Conservation (phyloP, 2,329 filamentous ascomycete species). For the Hymenoscyphus salicellus region DNA sequence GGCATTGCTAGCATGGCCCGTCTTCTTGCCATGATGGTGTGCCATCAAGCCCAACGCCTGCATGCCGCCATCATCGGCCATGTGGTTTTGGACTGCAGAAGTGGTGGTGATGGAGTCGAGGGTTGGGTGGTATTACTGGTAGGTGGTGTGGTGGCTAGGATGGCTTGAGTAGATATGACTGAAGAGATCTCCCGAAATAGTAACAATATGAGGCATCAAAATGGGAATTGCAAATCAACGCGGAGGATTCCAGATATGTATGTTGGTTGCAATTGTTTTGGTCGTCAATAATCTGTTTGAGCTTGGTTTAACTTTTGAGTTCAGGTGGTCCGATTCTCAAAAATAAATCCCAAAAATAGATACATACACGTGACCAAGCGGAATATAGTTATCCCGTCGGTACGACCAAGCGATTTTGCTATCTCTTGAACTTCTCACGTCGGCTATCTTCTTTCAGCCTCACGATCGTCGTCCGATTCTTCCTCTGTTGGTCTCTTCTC, state of each 20-base stretch:
- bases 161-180: background rate
- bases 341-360: too few species aligned
- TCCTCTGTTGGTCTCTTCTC: too few species aligned
- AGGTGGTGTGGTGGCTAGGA: constrained; percentile 3
- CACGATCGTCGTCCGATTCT: too few species aligned
- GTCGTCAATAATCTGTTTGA: background rate
- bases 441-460: too few species aligned
- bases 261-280: background rate
- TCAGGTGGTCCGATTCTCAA: background rate
- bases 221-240: background rate
- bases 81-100: background rate
- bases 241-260: background rate
- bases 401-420: too few species aligned
- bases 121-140: too few species aligned
- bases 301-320: background rate
- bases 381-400: too few species aligned
- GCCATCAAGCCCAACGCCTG: background rate
- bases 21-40: background rate
- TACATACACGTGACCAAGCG: too few species aligned
- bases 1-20: background rate
- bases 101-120: background rate
- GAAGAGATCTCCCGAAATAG: constrained; percentile 5
- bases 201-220: constrained; percentile 8
- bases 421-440: too few species aligned
- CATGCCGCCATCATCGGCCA: constrained; percentile 7